Evolutionary conservation across 805 yeast genomes (phyloP), one percentile per base, ranked within the genome.

Genomic region (Myxozyma sirexii): DNA sequence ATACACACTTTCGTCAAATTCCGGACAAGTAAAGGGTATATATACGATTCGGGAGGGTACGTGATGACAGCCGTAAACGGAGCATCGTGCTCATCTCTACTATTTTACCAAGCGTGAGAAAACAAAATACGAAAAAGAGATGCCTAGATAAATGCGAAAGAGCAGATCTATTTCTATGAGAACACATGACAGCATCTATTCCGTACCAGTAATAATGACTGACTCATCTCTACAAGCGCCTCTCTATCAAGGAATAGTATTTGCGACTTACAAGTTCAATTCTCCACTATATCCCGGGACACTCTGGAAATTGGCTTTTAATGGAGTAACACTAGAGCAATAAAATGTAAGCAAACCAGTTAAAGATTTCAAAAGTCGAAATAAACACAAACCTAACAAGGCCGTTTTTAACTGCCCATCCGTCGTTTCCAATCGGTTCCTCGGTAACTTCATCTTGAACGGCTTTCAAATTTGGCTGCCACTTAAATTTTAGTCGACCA

Each of bases 381-480:
- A n/a, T 23, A 33, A 10, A 33, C 19, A 65, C 77, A 31, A 66
- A 74, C 77, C 84, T 84, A 46, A 87, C 82, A 51, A 80, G 79
- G 46, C 88, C 89, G 51, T 82, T 78, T 59, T 82, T 79, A 21
- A 91, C 78, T 3, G 84, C 85, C 74, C 87, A 80, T 57, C 88
- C 91, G 71, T 91, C 97, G 35, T 82, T 81, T 49, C 84, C 81
- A 0, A 72, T 76, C 2, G 74, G 72, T 19, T 79, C 76, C 13
- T 69, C 75, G 19, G 72, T 68, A 13, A 83, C 82, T 7, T 80
- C 78, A 50, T 81, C 76, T 69, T 86, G 87, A 13, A 88, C 90
- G 24, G 79, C 74, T 45, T 80, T 81, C 73, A 90, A 90, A 70
- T 91, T 84, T 0, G 99, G 99, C 45, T 79, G 78, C 99, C 99